A percentile compares a stretch with the other conserved stretches of the same genome.
Conservation (phyloP, 805 yeast genomes). For the Candida sithepensis region DNA sequence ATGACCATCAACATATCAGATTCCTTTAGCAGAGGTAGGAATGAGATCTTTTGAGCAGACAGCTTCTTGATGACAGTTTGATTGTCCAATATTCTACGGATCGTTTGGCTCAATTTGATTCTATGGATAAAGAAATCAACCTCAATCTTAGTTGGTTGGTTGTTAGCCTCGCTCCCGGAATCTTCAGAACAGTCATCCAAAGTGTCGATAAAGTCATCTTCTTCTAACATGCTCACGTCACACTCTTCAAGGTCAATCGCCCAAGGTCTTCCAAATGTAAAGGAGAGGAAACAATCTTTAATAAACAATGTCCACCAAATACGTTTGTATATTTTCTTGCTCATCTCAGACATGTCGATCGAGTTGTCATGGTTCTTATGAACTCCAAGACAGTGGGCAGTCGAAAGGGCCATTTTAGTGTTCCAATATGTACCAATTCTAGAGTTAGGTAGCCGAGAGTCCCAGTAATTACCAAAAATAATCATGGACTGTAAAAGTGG, state of each 20-base stretch:
- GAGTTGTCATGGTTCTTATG: conserved; percentile 43
- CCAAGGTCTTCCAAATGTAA: conserved; percentile 68
- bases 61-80: conserved; percentile 6
- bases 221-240: conserved; percentile 71
- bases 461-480: conserved; percentile 68
- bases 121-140: conserved; percentile 57
- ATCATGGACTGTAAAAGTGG: conserved; percentile 58
- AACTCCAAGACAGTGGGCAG: conserved; percentile 75
- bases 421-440: conserved; percentile 66
- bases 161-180: background rate
- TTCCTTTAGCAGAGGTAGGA: conserved; percentile 41
- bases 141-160: conserved; percentile 26
- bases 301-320: conserved; percentile 77
- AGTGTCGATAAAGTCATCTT: conserved; percentile 61
- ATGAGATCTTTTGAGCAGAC: conserved; percentile 39
- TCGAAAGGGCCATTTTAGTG: conserved; percentile 58
- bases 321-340: conserved; percentile 51
- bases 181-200: conserved; percentile 30
- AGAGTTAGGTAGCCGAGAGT: conserved; percentile 65
- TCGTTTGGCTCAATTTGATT: conserved; percentile 61
- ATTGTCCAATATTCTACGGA: conserved; percentile 47
- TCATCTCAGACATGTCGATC: conserved; percentile 9
- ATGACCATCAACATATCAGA: conserved; percentile 70
- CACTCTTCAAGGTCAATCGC: conserved; percentile 66
- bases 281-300: conserved; percentile 63